phyloP scores from a whole-genome alignment of 495 filamentous ascomycete species.

The Neurospora discreta region DNA sequence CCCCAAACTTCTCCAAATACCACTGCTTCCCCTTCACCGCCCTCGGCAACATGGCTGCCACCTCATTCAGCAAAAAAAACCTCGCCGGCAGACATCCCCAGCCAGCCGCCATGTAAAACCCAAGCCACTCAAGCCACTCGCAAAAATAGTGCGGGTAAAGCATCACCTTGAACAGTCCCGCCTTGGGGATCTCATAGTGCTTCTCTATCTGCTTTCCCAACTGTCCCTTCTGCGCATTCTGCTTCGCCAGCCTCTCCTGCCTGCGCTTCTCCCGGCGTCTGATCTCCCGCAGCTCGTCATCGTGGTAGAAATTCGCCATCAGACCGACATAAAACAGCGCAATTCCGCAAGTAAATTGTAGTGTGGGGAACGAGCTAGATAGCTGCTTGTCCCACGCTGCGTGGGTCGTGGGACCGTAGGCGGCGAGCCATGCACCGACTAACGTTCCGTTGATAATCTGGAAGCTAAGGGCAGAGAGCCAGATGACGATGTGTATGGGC shows the following conservation, averaged over 20 bases:
- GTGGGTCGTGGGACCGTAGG: constrained; percentile 55
- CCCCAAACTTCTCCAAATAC: constrained; percentile 83
- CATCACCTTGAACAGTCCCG: constrained; percentile 70
- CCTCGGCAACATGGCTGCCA: constrained; percentile 81
- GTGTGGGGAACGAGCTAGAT: constrained; percentile 20
- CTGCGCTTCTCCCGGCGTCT: constrained; percentile 46
- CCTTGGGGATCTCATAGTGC: constrained; percentile 77
- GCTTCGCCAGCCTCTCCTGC: constrained; percentile 27
- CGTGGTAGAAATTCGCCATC: constrained; percentile 70
- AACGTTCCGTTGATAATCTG: constrained; percentile 69
- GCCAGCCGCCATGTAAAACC: constrained; percentile 64
- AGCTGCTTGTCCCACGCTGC: constrained; percentile 42
- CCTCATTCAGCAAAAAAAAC: constrained; percentile 73
- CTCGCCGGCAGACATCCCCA: constrained; percentile 59
- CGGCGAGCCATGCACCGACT: constrained; percentile 70
- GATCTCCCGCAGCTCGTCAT: constrained; percentile 69
- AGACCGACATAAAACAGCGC: constrained; percentile 51
- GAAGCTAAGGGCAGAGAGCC: constrained; percentile 50
- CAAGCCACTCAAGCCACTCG: constrained; percentile 94
- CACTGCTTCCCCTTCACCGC: constrained; percentile 73
- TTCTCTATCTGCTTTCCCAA: constrained; percentile 46
- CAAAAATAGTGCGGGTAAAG: constrained; percentile 88
- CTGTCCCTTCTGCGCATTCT: constrained; percentile 27
- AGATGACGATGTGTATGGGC: constrained; percentile 61
- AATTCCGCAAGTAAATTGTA: constrained; percentile 36